These are phyloP conservation scores for Rubus parviflorus DNA, from an alignment of 306 rosid genomes.

Conservation along the genomic window DNA sequence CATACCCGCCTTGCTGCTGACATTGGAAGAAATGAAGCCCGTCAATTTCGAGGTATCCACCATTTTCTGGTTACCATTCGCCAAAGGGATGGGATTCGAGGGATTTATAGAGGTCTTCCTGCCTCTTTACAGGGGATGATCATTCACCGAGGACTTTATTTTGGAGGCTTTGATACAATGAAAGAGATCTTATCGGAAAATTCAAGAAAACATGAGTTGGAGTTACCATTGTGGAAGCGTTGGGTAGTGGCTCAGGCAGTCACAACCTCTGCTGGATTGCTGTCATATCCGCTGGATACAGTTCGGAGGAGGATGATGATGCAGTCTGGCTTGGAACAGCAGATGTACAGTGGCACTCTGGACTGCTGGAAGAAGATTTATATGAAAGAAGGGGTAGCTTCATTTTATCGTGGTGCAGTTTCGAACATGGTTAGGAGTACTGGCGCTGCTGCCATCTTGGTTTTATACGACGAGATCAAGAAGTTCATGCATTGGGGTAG, in stretches of 20 bases:
- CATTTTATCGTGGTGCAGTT: constrained; percentile 87
- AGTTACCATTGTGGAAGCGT: constrained; percentile 72
- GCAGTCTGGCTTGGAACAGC: constrained; percentile 88
- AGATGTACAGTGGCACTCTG: constrained; percentile 57
- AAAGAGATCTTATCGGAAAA: constrained; percentile 63
- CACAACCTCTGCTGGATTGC: constrained; percentile 83
- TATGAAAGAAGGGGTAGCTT: constrained; percentile 60
- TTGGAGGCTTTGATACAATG: constrained; percentile 90
- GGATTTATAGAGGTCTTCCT: constrained; percentile 88
- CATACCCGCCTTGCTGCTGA: constrained; percentile 98
- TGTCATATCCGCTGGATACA: constrained; percentile 89
- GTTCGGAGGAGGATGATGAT: constrained; percentile 98
- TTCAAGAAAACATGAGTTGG: constrained; percentile 48
- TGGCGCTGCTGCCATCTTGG: constrained; percentile 91
- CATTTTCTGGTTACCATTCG: constrained; percentile 73
- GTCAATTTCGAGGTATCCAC: constrained; percentile 83
- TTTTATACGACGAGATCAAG: constrained; percentile 89
- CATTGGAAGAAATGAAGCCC: constrained; percentile 63
- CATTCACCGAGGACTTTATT: constrained; percentile 86
- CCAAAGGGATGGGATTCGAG: constrained; percentile 64
- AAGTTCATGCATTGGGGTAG: constrained; percentile 73
- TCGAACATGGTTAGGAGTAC: constrained; percentile 88
- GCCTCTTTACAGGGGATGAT: constrained; percentile 95
- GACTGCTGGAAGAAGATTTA: constrained; percentile 94
- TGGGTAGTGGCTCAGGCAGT: constrained; percentile 93